Evolutionary conservation across 2,329 filamentous ascomycete species (phyloP).

Genomic region (Penicillium sclerotigenum): DNA sequence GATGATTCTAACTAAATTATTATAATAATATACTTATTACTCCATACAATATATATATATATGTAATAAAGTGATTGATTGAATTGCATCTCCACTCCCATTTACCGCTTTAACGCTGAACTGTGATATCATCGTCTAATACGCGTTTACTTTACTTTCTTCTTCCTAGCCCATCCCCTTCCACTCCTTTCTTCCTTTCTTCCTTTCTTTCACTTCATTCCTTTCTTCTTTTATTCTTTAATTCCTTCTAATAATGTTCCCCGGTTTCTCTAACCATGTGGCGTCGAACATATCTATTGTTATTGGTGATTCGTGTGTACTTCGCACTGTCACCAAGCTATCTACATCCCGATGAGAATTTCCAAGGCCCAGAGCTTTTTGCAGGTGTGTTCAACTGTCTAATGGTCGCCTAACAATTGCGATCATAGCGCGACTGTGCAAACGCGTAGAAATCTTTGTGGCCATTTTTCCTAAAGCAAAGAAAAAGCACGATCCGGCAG

Average conservation of each 20-base stretch:
- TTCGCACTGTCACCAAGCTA: conserved; percentile 94
- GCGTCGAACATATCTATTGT: conserved; percentile 80
- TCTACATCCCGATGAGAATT: conserved; percentile 97
- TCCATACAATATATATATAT: too few species aligned
- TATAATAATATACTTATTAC: too few species aligned
- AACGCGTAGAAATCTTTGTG: background rate
- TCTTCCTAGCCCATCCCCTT: conserved; percentile 3
- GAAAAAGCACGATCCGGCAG: background rate
- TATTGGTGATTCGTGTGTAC: conserved; percentile 85
- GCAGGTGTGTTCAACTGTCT: conserved; percentile 65
- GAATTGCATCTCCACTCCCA: background rate
- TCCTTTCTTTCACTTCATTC: conserved; percentile 3
- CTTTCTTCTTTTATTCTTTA: conserved; percentile 6
- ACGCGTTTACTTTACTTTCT: conserved; percentile 19
- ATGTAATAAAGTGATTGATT: background rate
- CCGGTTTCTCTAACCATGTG: conserved; percentile 61
- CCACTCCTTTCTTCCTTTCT: conserved; percentile 2
- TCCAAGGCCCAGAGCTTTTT: conserved; percentile 95
- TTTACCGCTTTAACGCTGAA: background rate
- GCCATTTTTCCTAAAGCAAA: background rate
- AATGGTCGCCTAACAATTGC: background rate
- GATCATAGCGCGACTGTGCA: background rate
- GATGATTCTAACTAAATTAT: too few species aligned
- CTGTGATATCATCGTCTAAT: conserved; percentile 26
- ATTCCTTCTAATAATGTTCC: conserved; percentile 18